Evolutionary conservation across 164 flowering plant species (phyloP).

Genomic region (grape (Vitis vinifera)): ASM3070453v1 NC_081822.1:768501-769000

Average conservation of each 20-base stretch:
- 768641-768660: slow-evolving; percentile 76
- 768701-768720: slow-evolving; percentile 91
- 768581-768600: slow-evolving; percentile 77
- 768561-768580: slow-evolving; percentile 60
- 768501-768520: slow-evolving; percentile 84
- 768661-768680: slow-evolving; percentile 68
- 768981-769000: slow-evolving; percentile 74
- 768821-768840: slow-evolving; percentile 75
- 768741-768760: slow-evolving; percentile 76
- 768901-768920: slow-evolving; percentile 94
- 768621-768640: slow-evolving; percentile 71
- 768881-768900: slow-evolving; percentile 73
- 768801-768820: slow-evolving; percentile 90
- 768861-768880: slow-evolving; percentile 63
- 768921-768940: slow-evolving; percentile 73
- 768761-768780: slow-evolving; percentile 76
- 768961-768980: slow-evolving; percentile 60
- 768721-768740: slow-evolving; percentile 67
- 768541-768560: slow-evolving; percentile 69
- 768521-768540: slow-evolving; percentile 78
- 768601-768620: slow-evolving; percentile 60
- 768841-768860: slow-evolving; percentile 70
- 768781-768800: slow-evolving; percentile 72
- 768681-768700: slow-evolving; percentile 77
- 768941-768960: slow-evolving; percentile 69